Percentiles rank a stretch among this genome's conserved stretches.
Conservation (phyloP, 2,329 filamentous ascomycete species). For the Fusarium buharicum region DNA sequence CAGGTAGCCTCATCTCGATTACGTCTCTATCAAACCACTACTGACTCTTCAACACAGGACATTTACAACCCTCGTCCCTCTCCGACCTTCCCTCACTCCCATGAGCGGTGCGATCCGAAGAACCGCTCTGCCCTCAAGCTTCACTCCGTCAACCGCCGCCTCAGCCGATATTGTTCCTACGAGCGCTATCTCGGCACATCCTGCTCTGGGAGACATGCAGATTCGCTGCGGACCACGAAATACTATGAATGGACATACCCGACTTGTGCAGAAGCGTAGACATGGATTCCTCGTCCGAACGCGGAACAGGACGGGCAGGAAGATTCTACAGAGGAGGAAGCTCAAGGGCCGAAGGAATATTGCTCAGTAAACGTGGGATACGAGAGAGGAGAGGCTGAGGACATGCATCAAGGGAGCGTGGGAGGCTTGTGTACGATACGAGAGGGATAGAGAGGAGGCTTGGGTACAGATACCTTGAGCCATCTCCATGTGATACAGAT, state of each 20-base stretch:
- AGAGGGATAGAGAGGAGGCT: conserved; percentile 24
- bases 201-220: conserved; percentile 62
- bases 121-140: conserved; percentile 44
- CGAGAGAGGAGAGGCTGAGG: conserved; percentile 5
- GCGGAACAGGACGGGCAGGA: conserved; percentile 62
- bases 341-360: conserved; percentile 62
- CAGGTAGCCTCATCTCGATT: conserved; percentile 33
- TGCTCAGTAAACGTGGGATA: conserved; percentile 31
- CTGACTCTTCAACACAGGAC: conserved; percentile 48
- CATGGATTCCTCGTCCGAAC: conserved; percentile 66
- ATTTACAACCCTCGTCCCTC: conserved; percentile 61
- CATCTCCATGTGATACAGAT: conserved; percentile 32
- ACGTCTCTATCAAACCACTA: conserved; percentile 1
- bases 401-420: conserved; percentile 7
- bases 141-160: conserved; percentile 45
- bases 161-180: conserved; percentile 59
- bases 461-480: conserved; percentile 2
- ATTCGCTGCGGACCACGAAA: conserved; percentile 68
- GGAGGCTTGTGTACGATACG: conserved; percentile 41
- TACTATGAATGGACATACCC: conserved; percentile 65
- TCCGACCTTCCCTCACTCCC: conserved; percentile 59
- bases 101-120: conserved; percentile 49
- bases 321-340: conserved; percentile 62
- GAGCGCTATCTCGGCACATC: conserved; percentile 62
- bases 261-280: conserved; percentile 68